phyloP scores from a whole-genome alignment of 768 basidiomycete species.

The Termitomyces sp. region DNA sequence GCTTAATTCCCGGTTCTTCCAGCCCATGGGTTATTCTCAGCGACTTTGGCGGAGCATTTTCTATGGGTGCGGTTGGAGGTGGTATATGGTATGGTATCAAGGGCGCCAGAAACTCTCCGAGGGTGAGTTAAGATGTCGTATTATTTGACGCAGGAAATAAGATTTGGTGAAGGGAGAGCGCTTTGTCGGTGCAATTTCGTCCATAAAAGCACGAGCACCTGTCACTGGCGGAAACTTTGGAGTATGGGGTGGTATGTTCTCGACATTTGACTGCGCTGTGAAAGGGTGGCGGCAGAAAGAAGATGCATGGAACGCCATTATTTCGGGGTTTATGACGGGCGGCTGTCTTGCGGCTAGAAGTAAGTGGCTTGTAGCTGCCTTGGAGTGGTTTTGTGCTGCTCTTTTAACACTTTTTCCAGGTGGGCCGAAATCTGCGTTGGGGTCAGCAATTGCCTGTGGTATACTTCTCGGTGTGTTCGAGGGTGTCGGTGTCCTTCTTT shows the following conservation, averaged over 20 bases:
- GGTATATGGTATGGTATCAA: slow-evolving; percentile 99
- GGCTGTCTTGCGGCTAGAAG: slow-evolving; percentile 92
- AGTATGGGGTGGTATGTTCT: slow-evolving; percentile 97
- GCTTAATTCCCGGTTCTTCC: neutral
- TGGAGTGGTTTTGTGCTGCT: neutral
- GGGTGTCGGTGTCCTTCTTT: slow-evolving; percentile 91
- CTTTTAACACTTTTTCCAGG: slow-evolving; percentile 40
- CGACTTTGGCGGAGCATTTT: slow-evolving; percentile 96
- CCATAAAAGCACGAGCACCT: slow-evolving; percentile 96
- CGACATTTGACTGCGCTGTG: slow-evolving; percentile 96
- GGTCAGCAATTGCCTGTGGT: slow-evolving; percentile 93
- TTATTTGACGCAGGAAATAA: neutral
- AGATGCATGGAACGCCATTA: slow-evolving; percentile 98
- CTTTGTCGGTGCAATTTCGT: slow-evolving; percentile 87
- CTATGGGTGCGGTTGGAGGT: slow-evolving; percentile 97
- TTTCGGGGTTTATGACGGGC: slow-evolving; percentile 97
- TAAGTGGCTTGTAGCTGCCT: slow-evolving; percentile 36
- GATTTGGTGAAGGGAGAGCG: slow-evolving; percentile 71
- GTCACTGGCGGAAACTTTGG: slow-evolving; percentile 98
- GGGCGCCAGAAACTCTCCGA: slow-evolving; percentile 93
- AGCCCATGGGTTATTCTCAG: slow-evolving; percentile 99
- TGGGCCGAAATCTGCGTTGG: slow-evolving; percentile 86
- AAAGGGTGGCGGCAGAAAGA: slow-evolving; percentile 97
- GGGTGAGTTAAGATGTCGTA: slow-evolving; percentile 42
- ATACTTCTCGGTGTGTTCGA: slow-evolving; percentile 93